Base-by-base conservation (phyloP, 192 early-diverging fungal genomes). In the Umbelopsis isabellina region DNA sequence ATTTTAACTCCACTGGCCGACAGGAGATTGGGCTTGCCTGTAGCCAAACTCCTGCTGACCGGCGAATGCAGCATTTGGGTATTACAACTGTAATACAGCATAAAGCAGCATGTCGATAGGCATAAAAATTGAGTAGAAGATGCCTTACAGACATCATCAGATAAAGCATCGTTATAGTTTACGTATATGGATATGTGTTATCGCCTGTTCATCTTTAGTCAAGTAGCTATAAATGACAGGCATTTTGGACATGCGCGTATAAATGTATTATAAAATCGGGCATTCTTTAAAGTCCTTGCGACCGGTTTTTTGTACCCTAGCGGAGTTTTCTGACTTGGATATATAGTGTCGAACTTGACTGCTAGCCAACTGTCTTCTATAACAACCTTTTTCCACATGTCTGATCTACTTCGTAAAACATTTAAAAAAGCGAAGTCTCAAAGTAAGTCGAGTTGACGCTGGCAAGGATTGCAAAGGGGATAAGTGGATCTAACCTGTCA, bases 391-490 rank as follows among this genome's bases (percentile, higher is more conserved):
- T 49, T 27, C 13, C 20, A 16, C 47, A 72, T 65, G 55, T 58
- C 64, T 46, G 46, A 50, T 49, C 48, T 46, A 16, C 23, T 69
- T 10, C 65, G 65, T 48, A 25, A 50, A 65, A 53, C 65, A 13
- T 73, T 66, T 51, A 27, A 66, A 50, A 67, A 44, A 33, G 55
- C 47, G 16, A 64, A 68, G 49, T 41, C 25, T 30, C 23, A 71
- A 46, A 65, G 70, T 64, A 69, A 65, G 55, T 37, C n/a, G 21
- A 5, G 41, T 18, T 44, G 12, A n/a, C 15, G 5, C 7, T 22
- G 2, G 16, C 46, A 0, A 8, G 0, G 0, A 15, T 18, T 33
- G 47, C 13, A 23, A 7, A 11, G 12, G 2, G 7, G 18, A 25
- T 46, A 10, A 0, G 2, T 23, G 5, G 37, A 25, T 64, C 65